Evolutionary conservation across 257 asterid species (phyloP).

Genomic region (Echites panduratus): DNA sequence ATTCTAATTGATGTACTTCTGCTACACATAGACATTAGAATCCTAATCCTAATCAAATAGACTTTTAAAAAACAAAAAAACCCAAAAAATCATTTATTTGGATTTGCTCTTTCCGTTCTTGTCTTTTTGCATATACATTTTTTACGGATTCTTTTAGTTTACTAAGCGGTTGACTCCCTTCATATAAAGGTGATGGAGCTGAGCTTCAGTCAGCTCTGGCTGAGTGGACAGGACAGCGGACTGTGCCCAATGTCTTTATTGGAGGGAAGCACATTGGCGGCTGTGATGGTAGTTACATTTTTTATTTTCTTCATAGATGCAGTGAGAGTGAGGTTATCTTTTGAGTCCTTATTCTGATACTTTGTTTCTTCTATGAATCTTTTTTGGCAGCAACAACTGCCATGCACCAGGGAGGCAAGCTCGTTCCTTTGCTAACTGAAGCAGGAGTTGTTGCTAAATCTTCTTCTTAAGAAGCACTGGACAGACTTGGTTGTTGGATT

Average conservation of each 20-base stretch:
- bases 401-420: constrained; percentile 61
- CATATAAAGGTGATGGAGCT: constrained; percentile 61
- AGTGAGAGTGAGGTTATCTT: neutral
- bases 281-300: constrained; percentile 48
- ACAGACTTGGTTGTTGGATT: neutral
- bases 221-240: constrained; percentile 68
- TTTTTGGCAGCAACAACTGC: constrained; percentile 58
- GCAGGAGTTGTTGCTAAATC: constrained; percentile 62
- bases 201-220: constrained; percentile 71
- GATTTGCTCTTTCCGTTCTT: neutral
- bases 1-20: no score
- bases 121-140: neutral
- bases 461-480: constrained; percentile 32
- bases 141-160: neutral
- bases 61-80: no score
- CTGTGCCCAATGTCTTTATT: constrained; percentile 84
- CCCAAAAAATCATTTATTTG: no score
- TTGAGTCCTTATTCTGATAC: neutral
- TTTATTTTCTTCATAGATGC: neutral
- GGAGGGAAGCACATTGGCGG: constrained; percentile 94
- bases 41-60: no score
- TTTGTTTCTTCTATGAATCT: neutral
- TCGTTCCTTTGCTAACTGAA: constrained; percentile 66
- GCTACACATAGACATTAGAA: no score
- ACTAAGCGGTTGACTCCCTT: constrained; percentile 7